phyloP scores from a whole-genome alignment of 148 eudicot genomes.

The Rhododendron williamsianum region DNA sequence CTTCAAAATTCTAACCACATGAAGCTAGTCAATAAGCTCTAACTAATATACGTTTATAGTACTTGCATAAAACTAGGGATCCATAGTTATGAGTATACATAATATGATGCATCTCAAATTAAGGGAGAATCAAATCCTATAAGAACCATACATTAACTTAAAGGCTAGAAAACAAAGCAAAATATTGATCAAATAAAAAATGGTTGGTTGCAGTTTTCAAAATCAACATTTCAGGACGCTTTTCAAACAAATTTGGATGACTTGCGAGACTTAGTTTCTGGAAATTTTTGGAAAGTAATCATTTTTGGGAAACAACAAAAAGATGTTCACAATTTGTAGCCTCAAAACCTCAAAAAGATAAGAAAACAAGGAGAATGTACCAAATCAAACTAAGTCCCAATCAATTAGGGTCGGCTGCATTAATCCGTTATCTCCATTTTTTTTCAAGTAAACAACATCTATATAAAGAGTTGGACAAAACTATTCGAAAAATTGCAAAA shows the following conservation, averaged over 20 bases:
- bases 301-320: background rate
- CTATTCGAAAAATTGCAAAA: too few species aligned
- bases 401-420: background rate
- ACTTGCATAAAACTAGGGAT: background rate
- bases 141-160: background rate
- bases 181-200: background rate
- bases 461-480: too few species aligned
- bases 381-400: background rate
- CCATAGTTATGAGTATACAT: too few species aligned
- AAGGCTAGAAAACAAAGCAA: background rate
- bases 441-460: background rate
- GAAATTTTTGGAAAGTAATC: background rate
- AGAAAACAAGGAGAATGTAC: background rate
- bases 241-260: background rate
- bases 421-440: background rate
- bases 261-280: background rate
- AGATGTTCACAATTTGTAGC: background rate
- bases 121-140: background rate
- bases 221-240: background rate
- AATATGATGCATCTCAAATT: background rate
- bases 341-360: background rate
- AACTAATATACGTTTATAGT: too few species aligned
- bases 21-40: background rate
- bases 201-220: background rate
- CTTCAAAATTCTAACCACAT: background rate